Percentiles rank a stretch among this genome's conserved stretches.
These are phyloP conservation scores for Pseudoturritis turrita DNA, from an alignment of 345 rosid species.

Conservation along the genomic window DNA sequence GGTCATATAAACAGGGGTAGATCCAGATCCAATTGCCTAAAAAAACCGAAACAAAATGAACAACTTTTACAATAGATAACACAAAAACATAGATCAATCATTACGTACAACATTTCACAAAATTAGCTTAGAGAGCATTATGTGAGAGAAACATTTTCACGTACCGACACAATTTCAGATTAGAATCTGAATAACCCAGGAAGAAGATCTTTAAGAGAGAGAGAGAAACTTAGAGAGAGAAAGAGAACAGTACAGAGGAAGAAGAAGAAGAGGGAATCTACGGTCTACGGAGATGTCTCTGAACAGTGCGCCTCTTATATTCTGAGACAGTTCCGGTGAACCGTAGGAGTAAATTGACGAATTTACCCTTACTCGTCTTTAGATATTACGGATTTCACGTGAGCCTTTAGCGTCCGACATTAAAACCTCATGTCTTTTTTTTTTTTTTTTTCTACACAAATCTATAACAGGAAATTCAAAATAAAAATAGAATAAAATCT, in stretches of 20 bases:
- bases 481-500: not conserved
- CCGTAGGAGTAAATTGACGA: not conserved
- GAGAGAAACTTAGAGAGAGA: not conserved
- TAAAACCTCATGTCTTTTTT: slow-evolving; percentile 10
- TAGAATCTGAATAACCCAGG: not conserved
- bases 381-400: slow-evolving; percentile 25
- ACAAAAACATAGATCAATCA: not conserved
- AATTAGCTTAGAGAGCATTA: not conserved
- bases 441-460: not conserved
- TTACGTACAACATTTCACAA: slow-evolving; percentile 13
- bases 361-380: not conserved
- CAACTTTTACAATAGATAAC: not conserved
- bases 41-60: not conserved
- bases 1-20: not conserved
- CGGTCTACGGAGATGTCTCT: slow-evolving; percentile 23
- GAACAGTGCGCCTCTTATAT: slow-evolving; percentile 19
- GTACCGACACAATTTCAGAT: slow-evolving; percentile 29
- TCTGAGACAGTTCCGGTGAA: slow-evolving; percentile 33
- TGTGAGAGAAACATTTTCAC: slow-evolving; percentile 17
- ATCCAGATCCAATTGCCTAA: slow-evolving; percentile 22
- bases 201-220: slow-evolving; percentile 6
- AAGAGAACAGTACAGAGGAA: not conserved
- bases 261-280: slow-evolving; percentile 22
- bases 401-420: slow-evolving; percentile 25
- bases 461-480: not conserved